Evolutionary conservation across 331 rosid genomes (phyloP), one percentile per base, ranked within the genome.

Genomic region (Cydonia oblonga): DNA sequence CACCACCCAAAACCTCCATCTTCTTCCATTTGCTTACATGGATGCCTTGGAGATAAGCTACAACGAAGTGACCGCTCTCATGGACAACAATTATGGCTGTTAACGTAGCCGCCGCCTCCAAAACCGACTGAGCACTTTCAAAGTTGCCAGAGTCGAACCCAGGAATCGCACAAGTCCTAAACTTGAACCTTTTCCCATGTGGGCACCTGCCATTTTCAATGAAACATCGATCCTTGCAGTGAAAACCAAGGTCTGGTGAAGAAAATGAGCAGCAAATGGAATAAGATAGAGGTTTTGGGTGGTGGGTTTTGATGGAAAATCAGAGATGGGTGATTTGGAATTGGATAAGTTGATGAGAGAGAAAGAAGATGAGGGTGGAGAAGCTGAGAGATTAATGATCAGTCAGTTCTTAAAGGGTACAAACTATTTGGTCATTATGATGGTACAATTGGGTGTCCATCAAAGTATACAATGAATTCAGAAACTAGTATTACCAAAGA

Each of bases 11-110:
- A 25, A 25, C 26, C 26, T 25, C 26, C 26, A 25, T 25, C 26
- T 25, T 25, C 26, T 25, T 25, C 26, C 26, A 92, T 79, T 92
- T 90, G 84, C 96, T 92, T 81, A 90, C 93, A 79, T 81, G 93
- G 71, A 92, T 92, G 10, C 98, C 98, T 73, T 90, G 98, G 26
- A 92, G 88, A 82, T 70, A 79, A 66, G 96, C 96, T 68, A 96
- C 98, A 66, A 92, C 92, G 70, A 92, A 92, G 71, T 92, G 98
- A 22, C 98, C 98, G 61, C 93, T 85, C 78, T 92, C 98, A 68
- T 90, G 98, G 79, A 88, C 98, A 66, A 92, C 81, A 81, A 92
- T 84, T 28, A 92, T 92, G 25, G 96, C 90, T 14, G 96, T 90
- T 70, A 92, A 70, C 38, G 90, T 96, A 54, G 89, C 87, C 66